A percentile compares a stretch with the other conserved stretches of the same genome.
phyloP scores from a whole-genome alignment of 169 alveolate species.

The Eimeria sp. region DNA sequence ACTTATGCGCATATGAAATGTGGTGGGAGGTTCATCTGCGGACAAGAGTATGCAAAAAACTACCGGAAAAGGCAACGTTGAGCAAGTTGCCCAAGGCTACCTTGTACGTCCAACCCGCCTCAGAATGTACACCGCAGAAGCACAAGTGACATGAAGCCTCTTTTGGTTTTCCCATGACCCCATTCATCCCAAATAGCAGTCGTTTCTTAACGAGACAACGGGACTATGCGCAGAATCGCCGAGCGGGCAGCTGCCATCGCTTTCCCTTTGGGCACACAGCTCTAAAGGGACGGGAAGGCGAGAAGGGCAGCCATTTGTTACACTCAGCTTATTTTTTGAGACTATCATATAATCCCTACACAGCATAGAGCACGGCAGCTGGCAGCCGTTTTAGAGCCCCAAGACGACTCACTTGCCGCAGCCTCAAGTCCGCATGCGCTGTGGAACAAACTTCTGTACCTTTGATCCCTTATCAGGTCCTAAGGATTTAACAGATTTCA shows the following conservation, averaged over 20 bases:
- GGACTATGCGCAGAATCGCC: slow-evolving; percentile 24
- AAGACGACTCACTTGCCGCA: slow-evolving; percentile 40
- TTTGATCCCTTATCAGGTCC: neutral
- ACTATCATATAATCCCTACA: neutral
- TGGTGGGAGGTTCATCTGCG: slow-evolving; percentile 27
- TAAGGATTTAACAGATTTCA: neutral
- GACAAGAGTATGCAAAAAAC: neutral
- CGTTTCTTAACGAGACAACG: slow-evolving; percentile 16
- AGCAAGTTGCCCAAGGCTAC: neutral
- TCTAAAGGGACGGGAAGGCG: neutral
- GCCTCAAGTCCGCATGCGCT: slow-evolving; percentile 49
- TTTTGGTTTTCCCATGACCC: slow-evolving; percentile 23
- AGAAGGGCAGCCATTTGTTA: neutral
- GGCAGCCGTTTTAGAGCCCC: slow-evolving; percentile 29
- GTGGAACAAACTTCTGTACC: neutral
- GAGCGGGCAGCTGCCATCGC: slow-evolving; percentile 45
- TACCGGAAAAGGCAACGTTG: neutral
- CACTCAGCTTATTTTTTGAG: neutral
- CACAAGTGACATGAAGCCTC: neutral
- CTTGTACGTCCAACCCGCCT: slow-evolving; percentile 28
- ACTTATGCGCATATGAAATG: slow-evolving; percentile 15
- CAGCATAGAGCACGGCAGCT: slow-evolving; percentile 8
- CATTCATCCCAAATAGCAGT: neutral
- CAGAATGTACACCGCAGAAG: neutral
- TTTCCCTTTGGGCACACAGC: slow-evolving; percentile 11